Base-by-base conservation (phyloP, 352 stramenopile genomes). In the Globisporangium paroecandrum region DNA sequence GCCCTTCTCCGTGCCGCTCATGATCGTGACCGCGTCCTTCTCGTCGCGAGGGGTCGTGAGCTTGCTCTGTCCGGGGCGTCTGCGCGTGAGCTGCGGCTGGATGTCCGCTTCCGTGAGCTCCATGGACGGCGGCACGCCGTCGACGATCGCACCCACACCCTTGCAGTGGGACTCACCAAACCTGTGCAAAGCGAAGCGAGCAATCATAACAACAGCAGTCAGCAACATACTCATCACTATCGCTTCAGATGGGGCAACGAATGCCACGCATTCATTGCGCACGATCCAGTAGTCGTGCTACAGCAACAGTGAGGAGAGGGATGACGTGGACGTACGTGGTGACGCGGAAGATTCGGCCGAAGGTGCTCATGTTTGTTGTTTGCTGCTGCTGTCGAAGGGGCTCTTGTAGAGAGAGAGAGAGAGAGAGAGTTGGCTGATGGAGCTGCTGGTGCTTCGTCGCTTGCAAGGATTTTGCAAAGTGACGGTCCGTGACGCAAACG, bases 161-260 rank as follows among this genome's bases (percentile, higher is more conserved):
- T 97, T 97, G 71, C 97, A 98, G 76, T 99, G 98, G 62, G 97
- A 99, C 85, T 99, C 98, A 36, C 97, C 98, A 78, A 98, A 99
- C 8, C 81, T 89, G 53, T 36, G 13, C 4, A 47, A 47, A 3
- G n/a, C 22, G 20, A 20, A 58, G 8, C 22, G n/a, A 32, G 34
- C 58, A 18, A 9, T 38, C 6, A 64, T 18, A 18, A 10, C 57
- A 38, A 22, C 13, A 38, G 4, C 15, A 46, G 24, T 64, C 22
- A 64, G 36, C 41, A 43, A 13, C 13, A 56, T 29, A 9, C 4
- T 54, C 13, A 20, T 22, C 12, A 13, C 20, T 22, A n/a, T 36
- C 18, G 36, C 13, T 22, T 58, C 53, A 38, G 25, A 22, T 38
- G 9, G 32, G 41, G 13, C 18, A 47, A 24, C 8, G 7, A 49